A percentile compares a stretch with the other conserved stretches of the same genome.
Evolutionary conservation across 495 filamentous ascomycete genomes (phyloP).

Genomic region (Xylaria grammica): DNA sequence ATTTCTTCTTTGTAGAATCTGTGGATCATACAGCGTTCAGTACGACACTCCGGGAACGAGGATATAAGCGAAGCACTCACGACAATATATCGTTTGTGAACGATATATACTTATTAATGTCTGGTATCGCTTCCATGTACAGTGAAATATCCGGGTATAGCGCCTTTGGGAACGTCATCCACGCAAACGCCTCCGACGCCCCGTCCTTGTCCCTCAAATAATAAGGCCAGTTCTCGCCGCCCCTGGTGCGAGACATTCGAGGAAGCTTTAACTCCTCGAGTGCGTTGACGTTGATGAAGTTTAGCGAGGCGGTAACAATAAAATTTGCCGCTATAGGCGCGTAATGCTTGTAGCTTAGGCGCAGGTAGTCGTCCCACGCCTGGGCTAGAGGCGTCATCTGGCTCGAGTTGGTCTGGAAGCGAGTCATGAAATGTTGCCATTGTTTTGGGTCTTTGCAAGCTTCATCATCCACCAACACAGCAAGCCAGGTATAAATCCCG

Average conservation of each 20-base stretch:
- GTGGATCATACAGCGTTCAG: background rate
- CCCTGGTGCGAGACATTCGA: slow-evolving; percentile 19
- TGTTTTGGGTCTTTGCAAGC: slow-evolving; percentile 3
- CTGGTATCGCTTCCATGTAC: slow-evolving; percentile 28
- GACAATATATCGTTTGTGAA: slow-evolving; percentile 28
- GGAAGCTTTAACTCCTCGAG: slow-evolving; percentile 24
- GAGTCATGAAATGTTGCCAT: slow-evolving; percentile 22
- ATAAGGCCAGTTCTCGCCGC: slow-evolving; percentile 24
- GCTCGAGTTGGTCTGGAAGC: slow-evolving; percentile 17
- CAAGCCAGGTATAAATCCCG: slow-evolving; percentile 29
- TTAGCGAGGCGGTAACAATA: slow-evolving; percentile 25
- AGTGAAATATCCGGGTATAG: slow-evolving; percentile 24
- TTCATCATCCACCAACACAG: slow-evolving; percentile 24
- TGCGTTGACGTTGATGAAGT: slow-evolving; percentile 26
- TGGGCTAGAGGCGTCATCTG: slow-evolving; percentile 24
- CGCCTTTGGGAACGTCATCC: slow-evolving; percentile 25
- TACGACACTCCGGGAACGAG: background rate
- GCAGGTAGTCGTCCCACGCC: slow-evolving; percentile 21
- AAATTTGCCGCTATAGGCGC: slow-evolving; percentile 24
- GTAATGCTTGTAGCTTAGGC: slow-evolving; percentile 19
- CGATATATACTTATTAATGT: slow-evolving; percentile 23
- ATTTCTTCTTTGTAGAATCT: slow-evolving; percentile 60
- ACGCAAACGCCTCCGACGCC: slow-evolving; percentile 22
- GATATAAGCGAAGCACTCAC: slow-evolving; percentile 7
- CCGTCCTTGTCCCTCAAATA: slow-evolving; percentile 24